Conservation (phyloP, 768 basidiomycete genomes). For the Roridomyces roridus region DNA sequence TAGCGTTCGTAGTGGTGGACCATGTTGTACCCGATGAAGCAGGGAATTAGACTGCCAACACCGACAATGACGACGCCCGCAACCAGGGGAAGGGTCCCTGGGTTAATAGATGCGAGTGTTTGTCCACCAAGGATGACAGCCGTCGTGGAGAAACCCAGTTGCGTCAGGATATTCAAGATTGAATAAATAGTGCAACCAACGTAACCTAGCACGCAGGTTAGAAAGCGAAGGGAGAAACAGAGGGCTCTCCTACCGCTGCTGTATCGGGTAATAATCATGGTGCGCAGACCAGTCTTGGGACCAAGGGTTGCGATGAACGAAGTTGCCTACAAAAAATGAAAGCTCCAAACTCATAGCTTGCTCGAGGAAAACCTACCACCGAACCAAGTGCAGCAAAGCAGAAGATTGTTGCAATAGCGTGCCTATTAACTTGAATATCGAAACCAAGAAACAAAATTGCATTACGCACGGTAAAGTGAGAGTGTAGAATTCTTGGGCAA, state of each 20-base stretch:
- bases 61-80: conserved; percentile 56
- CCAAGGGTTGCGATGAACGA: conserved; percentile 62
- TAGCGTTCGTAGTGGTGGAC: conserved; percentile 60
- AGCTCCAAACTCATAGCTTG: not conserved
- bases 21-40: conserved; percentile 53
- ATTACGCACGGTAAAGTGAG: conserved; percentile 50
- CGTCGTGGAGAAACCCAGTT: conserved; percentile 54
- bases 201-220: conserved; percentile 33
- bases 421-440: conserved; percentile 31
- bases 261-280: conserved; percentile 58
- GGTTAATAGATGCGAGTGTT: conserved; percentile 51
- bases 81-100: conserved; percentile 49
- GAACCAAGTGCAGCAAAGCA: conserved; percentile 42
- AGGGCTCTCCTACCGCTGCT: conserved; percentile 35
- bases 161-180: conserved; percentile 59
- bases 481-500: conserved; percentile 54
- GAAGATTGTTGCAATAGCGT: conserved; percentile 50
- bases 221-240: no score
- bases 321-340: conserved; percentile 45
- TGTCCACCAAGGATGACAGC: conserved; percentile 63
- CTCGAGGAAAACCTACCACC: not conserved
- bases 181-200: conserved; percentile 55
- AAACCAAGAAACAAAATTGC: not conserved
- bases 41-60: conserved; percentile 48
- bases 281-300: conserved; percentile 57